phyloP scores from a whole-genome alignment of 2,329 filamentous ascomycete genomes.

The Paecilomyces niveus region DNA sequence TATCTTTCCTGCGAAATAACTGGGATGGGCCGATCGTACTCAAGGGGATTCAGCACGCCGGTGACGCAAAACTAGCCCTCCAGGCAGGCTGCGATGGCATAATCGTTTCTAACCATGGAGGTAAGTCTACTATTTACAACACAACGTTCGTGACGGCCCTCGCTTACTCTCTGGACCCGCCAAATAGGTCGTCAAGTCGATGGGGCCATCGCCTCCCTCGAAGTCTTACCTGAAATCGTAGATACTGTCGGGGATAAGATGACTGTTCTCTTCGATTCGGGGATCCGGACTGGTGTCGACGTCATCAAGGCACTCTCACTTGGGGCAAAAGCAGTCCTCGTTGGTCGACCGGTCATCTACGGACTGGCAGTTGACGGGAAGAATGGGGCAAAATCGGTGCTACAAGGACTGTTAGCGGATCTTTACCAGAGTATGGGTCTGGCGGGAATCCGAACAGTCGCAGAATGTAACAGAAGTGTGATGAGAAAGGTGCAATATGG shows the following conservation, averaged over 20 bases:
- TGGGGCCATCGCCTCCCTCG: slow-evolving; percentile 44
- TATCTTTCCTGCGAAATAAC: slow-evolving; percentile 50
- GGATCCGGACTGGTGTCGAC: slow-evolving; percentile 44
- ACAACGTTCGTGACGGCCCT: neutral
- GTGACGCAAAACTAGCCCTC: slow-evolving; percentile 40
- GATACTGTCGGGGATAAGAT: slow-evolving; percentile 48
- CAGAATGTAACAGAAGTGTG: slow-evolving; percentile 25
- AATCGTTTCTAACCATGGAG: slow-evolving; percentile 48
- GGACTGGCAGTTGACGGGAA: slow-evolving; percentile 50
- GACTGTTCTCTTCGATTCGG: slow-evolving; percentile 46
- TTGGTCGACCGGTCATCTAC: slow-evolving; percentile 54
- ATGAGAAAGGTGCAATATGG: slow-evolving; percentile 28
- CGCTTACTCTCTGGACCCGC: neutral
- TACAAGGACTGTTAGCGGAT: slow-evolving; percentile 47
- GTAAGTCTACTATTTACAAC: slow-evolving; percentile 13
- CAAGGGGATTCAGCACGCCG: slow-evolving; percentile 51
- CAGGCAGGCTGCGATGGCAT: slow-evolving; percentile 44
- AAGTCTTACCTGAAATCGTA: slow-evolving; percentile 54
- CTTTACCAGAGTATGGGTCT: slow-evolving; percentile 52
- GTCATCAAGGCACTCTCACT: slow-evolving; percentile 46
- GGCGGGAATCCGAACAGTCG: slow-evolving; percentile 39
- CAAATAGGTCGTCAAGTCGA: slow-evolving; percentile 40
- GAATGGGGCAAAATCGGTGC: slow-evolving; percentile 47
- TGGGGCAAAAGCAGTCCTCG: slow-evolving; percentile 52
- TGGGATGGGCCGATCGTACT: slow-evolving; percentile 60